Base-by-base conservation (phyloP, 2,329 filamentous ascomycete species). In the Metarhizium guizhouense region DNA sequence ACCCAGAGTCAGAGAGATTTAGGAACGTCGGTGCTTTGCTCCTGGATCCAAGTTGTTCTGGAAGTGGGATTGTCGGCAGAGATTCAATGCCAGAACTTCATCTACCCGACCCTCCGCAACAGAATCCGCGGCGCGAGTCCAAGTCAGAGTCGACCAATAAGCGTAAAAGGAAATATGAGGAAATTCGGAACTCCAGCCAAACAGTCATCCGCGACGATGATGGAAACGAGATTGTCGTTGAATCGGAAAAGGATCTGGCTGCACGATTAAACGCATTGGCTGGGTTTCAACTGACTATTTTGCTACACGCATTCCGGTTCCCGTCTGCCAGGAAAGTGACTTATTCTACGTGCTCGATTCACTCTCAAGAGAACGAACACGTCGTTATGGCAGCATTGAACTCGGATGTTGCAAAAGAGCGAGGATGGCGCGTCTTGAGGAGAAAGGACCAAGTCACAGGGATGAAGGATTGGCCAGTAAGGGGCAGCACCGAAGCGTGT, bases 1-100 rank as follows among this genome's bases (percentile, higher is more conserved):
- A 93, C 57, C 89, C 91, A 0, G 61, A 71, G 1, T 78, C 82
- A 1, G 69, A 76, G 3, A 76, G 80, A 50, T 93, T 86, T 64
- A 72, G 72, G 50, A 74, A 83, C n/a, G 90, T 96, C n/a, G 83
- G 84, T 0, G 87, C 87, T 7, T 75, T 99, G 45, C 77, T 99
- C 0, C 79, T 99, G 2, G 94, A 99, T 67, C 94, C 94, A 0
- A 96, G 90, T 67, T 99, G 94, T 68, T 96, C 92, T 1, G 94
- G 94, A 0, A 96, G 90, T 67, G 94, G 94, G 1, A 99, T 99
- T 55, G 84, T 96, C 29, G 90, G 92, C 2, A 82, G 94, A 20
- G 91, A 96, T 63, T 88, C 91, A 49, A 82, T 86, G 68, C 84
- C 90, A 4, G 72, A 81, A 60, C 70, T 94, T 45, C 77, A 85